These are phyloP conservation scores for Geranium rotundifolium DNA, from an alignment of 345 rosid species.

Conservation along the genomic window DNA sequence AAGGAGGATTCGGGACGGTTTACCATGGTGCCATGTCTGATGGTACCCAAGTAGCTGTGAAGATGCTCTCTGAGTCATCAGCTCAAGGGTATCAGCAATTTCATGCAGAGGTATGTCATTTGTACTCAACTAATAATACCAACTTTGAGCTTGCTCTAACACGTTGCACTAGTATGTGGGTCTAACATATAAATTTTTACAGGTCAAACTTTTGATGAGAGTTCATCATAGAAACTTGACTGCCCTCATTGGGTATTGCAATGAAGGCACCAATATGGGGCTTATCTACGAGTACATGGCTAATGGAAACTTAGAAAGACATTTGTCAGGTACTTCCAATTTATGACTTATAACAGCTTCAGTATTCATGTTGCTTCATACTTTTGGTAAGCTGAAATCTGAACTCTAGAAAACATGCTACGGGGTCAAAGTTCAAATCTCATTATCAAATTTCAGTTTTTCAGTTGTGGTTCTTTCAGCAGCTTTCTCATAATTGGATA, in stretches of 20 bases:
- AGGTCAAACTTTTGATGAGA: conserved; percentile 37
- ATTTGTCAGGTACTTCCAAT: conserved; percentile 22
- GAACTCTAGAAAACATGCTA: too few species aligned
- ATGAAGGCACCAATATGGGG: conserved; percentile 29
- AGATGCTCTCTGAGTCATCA: conserved; percentile 35
- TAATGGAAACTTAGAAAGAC: conserved; percentile 27
- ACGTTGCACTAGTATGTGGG: too few species aligned
- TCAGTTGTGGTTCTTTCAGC: too few species aligned
- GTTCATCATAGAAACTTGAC: conserved; percentile 41
- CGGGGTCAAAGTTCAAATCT: too few species aligned
- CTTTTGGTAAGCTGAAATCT: too few species aligned
- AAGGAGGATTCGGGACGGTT: conserved; percentile 23
- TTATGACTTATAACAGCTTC: too few species aligned
- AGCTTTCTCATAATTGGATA: too few species aligned
- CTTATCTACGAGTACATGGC: conserved; percentile 43
- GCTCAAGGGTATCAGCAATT: conserved; percentile 36
- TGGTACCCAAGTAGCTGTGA: conserved; percentile 43
- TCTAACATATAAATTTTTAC: neutral
- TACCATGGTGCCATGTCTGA: conserved; percentile 1
- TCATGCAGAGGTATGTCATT: conserved; percentile 30
- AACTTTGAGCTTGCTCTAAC: neutral
- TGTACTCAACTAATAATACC: too few species aligned
- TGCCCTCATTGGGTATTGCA: conserved; percentile 36
- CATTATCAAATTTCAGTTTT: too few species aligned
- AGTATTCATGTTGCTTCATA: too few species aligned